Conservation (phyloP, 2,329 filamentous ascomycete species). For the Coniella vitis region DNA sequence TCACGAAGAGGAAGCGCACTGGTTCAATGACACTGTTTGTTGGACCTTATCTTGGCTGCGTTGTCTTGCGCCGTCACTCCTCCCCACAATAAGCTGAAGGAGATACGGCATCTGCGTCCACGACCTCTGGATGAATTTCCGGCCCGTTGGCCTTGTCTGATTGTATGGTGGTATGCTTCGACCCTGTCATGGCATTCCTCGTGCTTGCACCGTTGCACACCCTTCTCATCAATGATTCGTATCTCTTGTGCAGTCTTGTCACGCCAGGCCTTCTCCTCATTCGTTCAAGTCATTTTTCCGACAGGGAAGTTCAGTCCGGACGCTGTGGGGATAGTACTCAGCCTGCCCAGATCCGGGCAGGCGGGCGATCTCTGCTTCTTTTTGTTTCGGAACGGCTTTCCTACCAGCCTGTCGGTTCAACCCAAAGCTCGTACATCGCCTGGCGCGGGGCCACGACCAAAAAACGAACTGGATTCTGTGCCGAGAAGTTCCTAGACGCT, state of each 20-base stretch:
- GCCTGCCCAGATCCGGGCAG: background rate
- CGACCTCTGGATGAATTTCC: background rate
- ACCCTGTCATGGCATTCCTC: background rate
- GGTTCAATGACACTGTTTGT: background rate
- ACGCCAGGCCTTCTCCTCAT: background rate
- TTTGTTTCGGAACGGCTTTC: slow-evolving; percentile 3
- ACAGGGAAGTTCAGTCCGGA: background rate
- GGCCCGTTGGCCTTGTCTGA: background rate
- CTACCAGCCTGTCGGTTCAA: slow-evolving; percentile 1
- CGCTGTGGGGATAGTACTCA: background rate
- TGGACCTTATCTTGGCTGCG: background rate
- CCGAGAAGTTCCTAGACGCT: background rate
- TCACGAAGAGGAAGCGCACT: no score
- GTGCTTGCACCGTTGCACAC: background rate
- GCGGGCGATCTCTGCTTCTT: slow-evolving; percentile 1
- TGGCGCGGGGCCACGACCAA: slow-evolving; percentile 5
- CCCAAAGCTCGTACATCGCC: background rate
- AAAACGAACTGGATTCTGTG: background rate
- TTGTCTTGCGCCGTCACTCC: background rate
- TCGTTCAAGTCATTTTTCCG: background rate
- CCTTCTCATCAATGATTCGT: background rate
- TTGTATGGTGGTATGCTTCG: background rate
- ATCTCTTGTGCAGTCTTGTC: background rate
- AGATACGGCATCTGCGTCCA: background rate
- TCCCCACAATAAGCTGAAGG: background rate